These are phyloP conservation scores for Euphorbia lathyris DNA, from an alignment of 345 rosid species.

Conservation along the genomic window DNA sequence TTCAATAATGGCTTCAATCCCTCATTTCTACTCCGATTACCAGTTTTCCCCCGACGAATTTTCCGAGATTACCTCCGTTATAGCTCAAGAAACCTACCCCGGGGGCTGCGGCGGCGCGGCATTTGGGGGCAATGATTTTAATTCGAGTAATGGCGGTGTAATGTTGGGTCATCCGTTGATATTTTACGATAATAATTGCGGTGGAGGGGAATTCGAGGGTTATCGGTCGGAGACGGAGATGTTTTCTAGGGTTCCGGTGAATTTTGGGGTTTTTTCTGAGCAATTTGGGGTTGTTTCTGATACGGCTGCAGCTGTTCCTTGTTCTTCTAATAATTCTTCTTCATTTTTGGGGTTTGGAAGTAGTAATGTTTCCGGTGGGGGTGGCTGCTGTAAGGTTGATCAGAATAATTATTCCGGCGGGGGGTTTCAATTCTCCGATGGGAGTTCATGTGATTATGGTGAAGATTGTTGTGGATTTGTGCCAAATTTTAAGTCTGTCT, in stretches of 20 bases:
- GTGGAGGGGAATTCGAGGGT: slow-evolving; percentile 2
- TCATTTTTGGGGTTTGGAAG: slow-evolving; percentile 30
- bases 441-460: slow-evolving; percentile 31
- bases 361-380: slow-evolving; percentile 17
- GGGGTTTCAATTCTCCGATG: slow-evolving; percentile 30
- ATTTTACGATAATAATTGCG: slow-evolving; percentile 12
- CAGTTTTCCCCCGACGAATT: slow-evolving; percentile 36
- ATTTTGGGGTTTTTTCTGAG: slow-evolving; percentile 20
- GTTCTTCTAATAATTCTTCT: not conserved
- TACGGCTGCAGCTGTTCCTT: slow-evolving; percentile 25
- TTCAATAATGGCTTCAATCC: slow-evolving; percentile 46
- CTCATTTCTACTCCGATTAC: slow-evolving; percentile 44
- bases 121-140: slow-evolving; percentile 4
- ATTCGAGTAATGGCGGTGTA: slow-evolving; percentile 1
- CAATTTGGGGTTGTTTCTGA: slow-evolving; percentile 35
- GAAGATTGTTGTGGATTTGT: slow-evolving; percentile 46
- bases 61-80: slow-evolving; percentile 28
- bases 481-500: slow-evolving; percentile 46
- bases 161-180: slow-evolving; percentile 20
- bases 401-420: not conserved
- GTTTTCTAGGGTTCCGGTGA: slow-evolving; percentile 15
- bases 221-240: slow-evolving; percentile 23
- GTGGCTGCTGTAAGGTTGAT: not conserved
- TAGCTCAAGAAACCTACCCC: slow-evolving; percentile 19
- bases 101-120: not conserved